phyloP scores from a whole-genome alignment of 2,329 filamentous ascomycete genomes.

The Hawksworthiomyces lignivorus region DNA sequence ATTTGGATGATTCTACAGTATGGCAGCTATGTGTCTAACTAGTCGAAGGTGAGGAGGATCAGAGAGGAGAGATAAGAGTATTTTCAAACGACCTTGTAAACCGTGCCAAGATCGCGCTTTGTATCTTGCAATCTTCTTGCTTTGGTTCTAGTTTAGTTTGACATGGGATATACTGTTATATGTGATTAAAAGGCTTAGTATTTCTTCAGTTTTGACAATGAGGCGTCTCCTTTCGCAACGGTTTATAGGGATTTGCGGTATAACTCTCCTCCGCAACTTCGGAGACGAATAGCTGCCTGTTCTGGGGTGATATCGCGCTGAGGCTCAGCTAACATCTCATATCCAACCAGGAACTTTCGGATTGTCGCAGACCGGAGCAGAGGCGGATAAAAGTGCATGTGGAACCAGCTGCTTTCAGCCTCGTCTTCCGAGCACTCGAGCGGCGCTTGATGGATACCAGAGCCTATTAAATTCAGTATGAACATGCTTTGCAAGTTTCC shows the following conservation, averaged over 20 bases:
- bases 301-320: slow-evolving; percentile 97
- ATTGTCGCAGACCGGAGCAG: slow-evolving; percentile 87
- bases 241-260: slow-evolving; percentile 60
- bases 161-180: too few species aligned
- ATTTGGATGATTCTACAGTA: slow-evolving; percentile 62
- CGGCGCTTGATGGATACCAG: slow-evolving; percentile 92
- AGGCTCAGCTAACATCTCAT: slow-evolving; percentile 95
- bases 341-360: slow-evolving; percentile 92
- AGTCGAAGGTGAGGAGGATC: background rate
- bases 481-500: too few species aligned
- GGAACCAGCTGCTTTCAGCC: slow-evolving; percentile 80
- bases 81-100: background rate
- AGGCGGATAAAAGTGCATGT: slow-evolving; percentile 97
- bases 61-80: background rate
- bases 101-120: background rate
- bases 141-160: too few species aligned
- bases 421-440: slow-evolving; percentile 75
- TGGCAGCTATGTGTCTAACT: slow-evolving; percentile 52
- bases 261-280: slow-evolving; percentile 69
- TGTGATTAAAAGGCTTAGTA: too few species aligned
- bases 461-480: slow-evolving; percentile 43
- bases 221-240: too few species aligned
- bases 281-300: slow-evolving; percentile 74
- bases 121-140: too few species aligned
- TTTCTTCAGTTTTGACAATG: too few species aligned